A percentile compares a stretch with the other conserved stretches of the same genome.
Conservation (phyloP, 352 stramenopile species). For the Halophytophthora polymorphica region DNA sequence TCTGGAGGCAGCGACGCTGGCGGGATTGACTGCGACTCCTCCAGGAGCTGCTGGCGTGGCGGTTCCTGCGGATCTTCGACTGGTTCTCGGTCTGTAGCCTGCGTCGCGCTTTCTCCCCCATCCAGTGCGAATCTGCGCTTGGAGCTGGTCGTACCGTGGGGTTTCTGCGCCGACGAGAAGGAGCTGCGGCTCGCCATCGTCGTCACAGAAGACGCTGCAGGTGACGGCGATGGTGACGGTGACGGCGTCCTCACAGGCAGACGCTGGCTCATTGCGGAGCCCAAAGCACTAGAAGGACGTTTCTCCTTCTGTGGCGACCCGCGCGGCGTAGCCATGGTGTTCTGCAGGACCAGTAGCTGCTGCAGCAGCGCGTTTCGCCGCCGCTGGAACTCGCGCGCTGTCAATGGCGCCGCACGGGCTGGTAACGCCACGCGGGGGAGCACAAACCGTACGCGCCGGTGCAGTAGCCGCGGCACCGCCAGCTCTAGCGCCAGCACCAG, state of each 20-base stretch:
- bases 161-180: conserved; percentile 1
- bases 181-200: conserved; percentile 4
- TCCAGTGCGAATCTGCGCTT: too few relatives aligned
- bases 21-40: too few relatives aligned
- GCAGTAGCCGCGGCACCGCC: conserved; percentile 46
- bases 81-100: too few relatives aligned
- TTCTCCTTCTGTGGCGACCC: conserved; percentile 13
- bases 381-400: conserved; percentile 38
- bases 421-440: conserved; percentile 27
- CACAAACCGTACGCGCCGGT: conserved; percentile 48
- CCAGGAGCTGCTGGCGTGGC: too few relatives aligned
- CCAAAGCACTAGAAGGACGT: conserved; percentile 1
- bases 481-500: conserved; percentile 51
- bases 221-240: conserved; percentile 10
- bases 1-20: too few relatives aligned
- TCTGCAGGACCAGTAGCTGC: conserved; percentile 37
- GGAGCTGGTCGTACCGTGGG: conserved; percentile 4
- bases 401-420: conserved; percentile 22
- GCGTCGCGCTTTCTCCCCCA: neutral
- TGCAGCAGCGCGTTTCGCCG: conserved; percentile 35
- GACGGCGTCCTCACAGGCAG: conserved; percentile 8
- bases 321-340: conserved; percentile 17
- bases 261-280: neutral
- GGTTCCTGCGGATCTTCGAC: too few relatives aligned
- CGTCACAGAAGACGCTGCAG: conserved; percentile 17